phyloP scores from a whole-genome alignment of 23 red algal genomes.

The Cyanidioschyzon merolae region DNA sequence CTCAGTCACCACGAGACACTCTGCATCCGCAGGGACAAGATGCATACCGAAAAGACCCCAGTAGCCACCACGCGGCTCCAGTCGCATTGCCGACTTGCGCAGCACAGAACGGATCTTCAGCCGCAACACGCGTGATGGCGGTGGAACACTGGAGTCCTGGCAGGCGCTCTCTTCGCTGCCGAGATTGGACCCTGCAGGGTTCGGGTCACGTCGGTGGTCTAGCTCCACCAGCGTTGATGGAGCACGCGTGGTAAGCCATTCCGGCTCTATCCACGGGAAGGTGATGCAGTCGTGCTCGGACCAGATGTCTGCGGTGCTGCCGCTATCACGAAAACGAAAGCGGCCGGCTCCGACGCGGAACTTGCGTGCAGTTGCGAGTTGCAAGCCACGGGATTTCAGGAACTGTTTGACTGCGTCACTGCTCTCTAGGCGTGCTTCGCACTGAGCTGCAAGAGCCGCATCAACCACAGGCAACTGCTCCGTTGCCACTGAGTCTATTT shows the following conservation, averaged over 20 bases:
- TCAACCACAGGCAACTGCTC: not conserved
- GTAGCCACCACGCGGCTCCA: conserved; percentile 41
- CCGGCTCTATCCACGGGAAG: conserved; percentile 41
- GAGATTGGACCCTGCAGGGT: not conserved
- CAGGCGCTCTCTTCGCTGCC: not conserved
- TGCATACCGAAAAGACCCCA: conserved; percentile 87
- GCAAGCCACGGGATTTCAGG: conserved; percentile 33
- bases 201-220: not conserved
- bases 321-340: conserved; percentile 19
- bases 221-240: not conserved
- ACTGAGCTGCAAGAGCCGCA: not conserved
- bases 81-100: conserved; percentile 36
- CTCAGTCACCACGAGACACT: conserved; percentile 62
- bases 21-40: conserved; percentile 31
- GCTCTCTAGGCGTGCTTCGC: not conserved
- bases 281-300: conserved; percentile 28
- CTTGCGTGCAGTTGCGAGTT: conserved; percentile 19
- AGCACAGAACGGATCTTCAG: conserved; percentile 47
- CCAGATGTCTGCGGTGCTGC: conserved; percentile 15
- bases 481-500: no score
- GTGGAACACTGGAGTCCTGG: not conserved
- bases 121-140: conserved; percentile 12
- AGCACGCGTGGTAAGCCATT: not conserved
- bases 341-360: conserved; percentile 47
- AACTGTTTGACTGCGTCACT: conserved; percentile 19